Evolutionary conservation across 306 rosid species (phyloP).

Genomic region (Phaseolus lunatus): DNA sequence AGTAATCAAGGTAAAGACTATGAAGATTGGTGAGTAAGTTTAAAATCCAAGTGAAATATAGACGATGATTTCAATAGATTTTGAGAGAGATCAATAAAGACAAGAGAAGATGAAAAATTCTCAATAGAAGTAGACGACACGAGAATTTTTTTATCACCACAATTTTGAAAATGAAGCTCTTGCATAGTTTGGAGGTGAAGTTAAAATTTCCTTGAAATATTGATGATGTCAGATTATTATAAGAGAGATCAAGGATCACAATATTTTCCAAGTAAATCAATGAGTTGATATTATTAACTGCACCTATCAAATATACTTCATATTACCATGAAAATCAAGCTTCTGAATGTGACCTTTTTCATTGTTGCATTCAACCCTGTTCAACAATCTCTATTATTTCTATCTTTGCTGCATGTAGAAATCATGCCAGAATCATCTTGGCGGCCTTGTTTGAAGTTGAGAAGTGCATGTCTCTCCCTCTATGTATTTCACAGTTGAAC

Average conservation of each 20-base stretch:
- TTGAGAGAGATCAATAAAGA: not conserved
- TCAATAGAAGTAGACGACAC: not conserved
- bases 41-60: not conserved
- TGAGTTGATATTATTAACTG: not conserved
- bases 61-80: not conserved
- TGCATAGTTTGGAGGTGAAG: not conserved
- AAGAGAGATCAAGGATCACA: not conserved
- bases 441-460: not conserved
- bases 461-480: too few relatives aligned
- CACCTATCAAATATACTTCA: not conserved
- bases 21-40: conserved; percentile 23
- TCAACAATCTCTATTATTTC: not conserved
- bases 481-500: not conserved
- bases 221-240: not conserved
- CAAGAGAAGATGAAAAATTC: not conserved
- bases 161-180: not conserved
- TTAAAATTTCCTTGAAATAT: not conserved
- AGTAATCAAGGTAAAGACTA: not conserved
- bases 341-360: not conserved
- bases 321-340: not conserved
- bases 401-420: not conserved
- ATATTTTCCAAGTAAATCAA: not conserved
- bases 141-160: not conserved
- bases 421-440: not conserved
- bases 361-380: not conserved